These are phyloP conservation scores for Dactylorhiza incarnata DNA, from an alignment of 106 monocot genomes.

Conservation along the genomic window DNA sequence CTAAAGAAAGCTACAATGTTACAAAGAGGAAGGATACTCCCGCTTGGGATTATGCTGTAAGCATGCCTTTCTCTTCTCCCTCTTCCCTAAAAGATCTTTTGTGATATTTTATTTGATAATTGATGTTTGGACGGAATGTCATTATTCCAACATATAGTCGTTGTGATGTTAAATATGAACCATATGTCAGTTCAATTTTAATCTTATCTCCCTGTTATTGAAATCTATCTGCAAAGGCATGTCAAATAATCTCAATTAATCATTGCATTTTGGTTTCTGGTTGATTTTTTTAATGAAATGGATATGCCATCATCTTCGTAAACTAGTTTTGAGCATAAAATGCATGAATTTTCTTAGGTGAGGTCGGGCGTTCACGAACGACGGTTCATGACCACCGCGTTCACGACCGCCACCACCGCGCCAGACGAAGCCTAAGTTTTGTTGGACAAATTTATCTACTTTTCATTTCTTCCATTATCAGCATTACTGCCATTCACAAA, in stretches of 20 bases:
- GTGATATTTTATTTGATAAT: not conserved
- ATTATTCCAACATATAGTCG: not conserved
- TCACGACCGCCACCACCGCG: too few relatives aligned
- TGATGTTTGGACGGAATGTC: not conserved
- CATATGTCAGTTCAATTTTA: too few relatives aligned
- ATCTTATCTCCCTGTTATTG: too few relatives aligned
- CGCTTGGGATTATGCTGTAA: conserved; percentile 64
- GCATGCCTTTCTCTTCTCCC: not conserved
- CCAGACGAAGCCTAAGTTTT: too few relatives aligned
- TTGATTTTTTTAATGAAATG: not conserved
- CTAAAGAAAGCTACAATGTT: conserved; percentile 50
- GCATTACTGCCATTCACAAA: not conserved
- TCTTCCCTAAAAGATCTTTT: not conserved
- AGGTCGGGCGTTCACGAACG: too few relatives aligned
- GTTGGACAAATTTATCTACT: too few relatives aligned
- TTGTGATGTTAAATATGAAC: too few relatives aligned
- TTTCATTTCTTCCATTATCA: too few relatives aligned
- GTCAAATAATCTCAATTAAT: not conserved
- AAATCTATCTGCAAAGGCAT: not conserved
- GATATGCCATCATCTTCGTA: not conserved
- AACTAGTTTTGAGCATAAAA: not conserved
- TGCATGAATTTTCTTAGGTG: too few relatives aligned
- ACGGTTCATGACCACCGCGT: too few relatives aligned
- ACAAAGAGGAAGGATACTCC: conserved; percentile 41
- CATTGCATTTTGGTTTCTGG: not conserved